Evolutionary conservation across 306 rosid genomes (phyloP).

Genomic region (Dalbergia oliveri): DNA sequence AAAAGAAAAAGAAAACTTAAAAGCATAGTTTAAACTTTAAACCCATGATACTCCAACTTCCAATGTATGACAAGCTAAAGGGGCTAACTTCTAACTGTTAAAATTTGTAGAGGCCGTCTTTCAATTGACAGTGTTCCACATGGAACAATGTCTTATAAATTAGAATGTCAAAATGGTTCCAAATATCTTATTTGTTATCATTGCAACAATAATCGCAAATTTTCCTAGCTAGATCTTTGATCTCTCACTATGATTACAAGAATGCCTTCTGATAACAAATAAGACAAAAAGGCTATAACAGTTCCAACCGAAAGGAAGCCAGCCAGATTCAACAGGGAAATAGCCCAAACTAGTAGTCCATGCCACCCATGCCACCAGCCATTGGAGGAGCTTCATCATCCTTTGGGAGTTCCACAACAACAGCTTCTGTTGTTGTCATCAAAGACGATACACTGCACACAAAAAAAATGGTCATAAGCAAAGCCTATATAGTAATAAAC

Average conservation of each 20-base stretch:
- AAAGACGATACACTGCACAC: slow-evolving; percentile 87
- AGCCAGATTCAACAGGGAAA: not conserved
- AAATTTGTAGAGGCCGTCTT: not conserved
- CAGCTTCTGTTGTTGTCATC: slow-evolving; percentile 96
- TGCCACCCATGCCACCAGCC: slow-evolving; percentile 68
- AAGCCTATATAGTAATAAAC: not conserved
- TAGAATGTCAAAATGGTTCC: slow-evolving; percentile 39
- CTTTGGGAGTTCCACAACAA: slow-evolving; percentile 82
- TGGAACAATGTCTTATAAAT: slow-evolving; percentile 11
- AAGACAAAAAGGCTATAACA: slow-evolving; percentile 8
- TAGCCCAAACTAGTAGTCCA: slow-evolving; percentile 63
- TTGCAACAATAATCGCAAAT: slow-evolving; percentile 38
- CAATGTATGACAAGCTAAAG: not conserved
- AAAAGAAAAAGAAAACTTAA: too few relatives aligned
- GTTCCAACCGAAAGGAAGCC: slow-evolving; percentile 27
- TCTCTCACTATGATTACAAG: slow-evolving; percentile 60
- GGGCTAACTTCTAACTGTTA: not conserved
- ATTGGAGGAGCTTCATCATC: slow-evolving; percentile 73
- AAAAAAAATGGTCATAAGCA: not conserved
- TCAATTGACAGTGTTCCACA: not conserved
- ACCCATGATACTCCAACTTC: too few relatives aligned
- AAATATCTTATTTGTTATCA: not conserved
- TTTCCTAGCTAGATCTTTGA: slow-evolving; percentile 51
- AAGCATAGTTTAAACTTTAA: too few relatives aligned
- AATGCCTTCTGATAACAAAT: slow-evolving; percentile 48